Conservation (phyloP, 306 rosid genomes). For the Dalbergia cochinchinensis region DNA sequence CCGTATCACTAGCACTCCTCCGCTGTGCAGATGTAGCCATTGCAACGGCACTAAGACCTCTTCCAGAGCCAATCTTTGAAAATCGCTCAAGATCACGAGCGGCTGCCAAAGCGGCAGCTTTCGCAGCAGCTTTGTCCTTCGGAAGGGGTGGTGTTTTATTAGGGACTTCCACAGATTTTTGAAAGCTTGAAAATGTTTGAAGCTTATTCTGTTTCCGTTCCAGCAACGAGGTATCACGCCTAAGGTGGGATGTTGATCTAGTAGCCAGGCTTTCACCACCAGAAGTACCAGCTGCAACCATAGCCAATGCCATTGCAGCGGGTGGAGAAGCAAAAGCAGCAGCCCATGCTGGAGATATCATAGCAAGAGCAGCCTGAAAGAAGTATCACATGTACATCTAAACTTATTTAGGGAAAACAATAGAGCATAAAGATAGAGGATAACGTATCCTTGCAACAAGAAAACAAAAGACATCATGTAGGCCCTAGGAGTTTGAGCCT, state of each 20-base stretch:
- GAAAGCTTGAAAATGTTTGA: constrained; percentile 94
- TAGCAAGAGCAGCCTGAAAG: constrained; percentile 93
- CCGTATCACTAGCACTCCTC: constrained; percentile 85
- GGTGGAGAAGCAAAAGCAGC: constrained; percentile 99
- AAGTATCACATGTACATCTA: constrained; percentile 15
- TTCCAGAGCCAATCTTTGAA: constrained; percentile 94
- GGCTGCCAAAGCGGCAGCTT: constrained; percentile 99
- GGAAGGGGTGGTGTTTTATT: constrained; percentile 77
- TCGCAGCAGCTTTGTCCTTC: constrained; percentile 96
- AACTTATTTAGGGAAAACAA: not conserved
- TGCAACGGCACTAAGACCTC: constrained; percentile 99
- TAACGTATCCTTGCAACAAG: not conserved
- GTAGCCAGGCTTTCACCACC: constrained; percentile 85
- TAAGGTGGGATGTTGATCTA: constrained; percentile 60
- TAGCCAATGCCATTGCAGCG: constrained; percentile 99
- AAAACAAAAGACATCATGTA: not conserved
- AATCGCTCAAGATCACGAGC: constrained; percentile 95
- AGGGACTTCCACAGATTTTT: constrained; percentile 71
- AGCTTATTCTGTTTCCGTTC: constrained; percentile 87
- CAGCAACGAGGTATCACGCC: constrained; percentile 86
- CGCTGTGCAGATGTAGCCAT: constrained; percentile 99
- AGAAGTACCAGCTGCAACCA: constrained; percentile 99
- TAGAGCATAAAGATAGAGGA: not conserved
- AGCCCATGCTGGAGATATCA: constrained; percentile 99
- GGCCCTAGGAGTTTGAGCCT: not conserved